Evolutionary conservation across 257 asterid species (phyloP).

Genomic region (Parsonsia alboflavescens): DNA sequence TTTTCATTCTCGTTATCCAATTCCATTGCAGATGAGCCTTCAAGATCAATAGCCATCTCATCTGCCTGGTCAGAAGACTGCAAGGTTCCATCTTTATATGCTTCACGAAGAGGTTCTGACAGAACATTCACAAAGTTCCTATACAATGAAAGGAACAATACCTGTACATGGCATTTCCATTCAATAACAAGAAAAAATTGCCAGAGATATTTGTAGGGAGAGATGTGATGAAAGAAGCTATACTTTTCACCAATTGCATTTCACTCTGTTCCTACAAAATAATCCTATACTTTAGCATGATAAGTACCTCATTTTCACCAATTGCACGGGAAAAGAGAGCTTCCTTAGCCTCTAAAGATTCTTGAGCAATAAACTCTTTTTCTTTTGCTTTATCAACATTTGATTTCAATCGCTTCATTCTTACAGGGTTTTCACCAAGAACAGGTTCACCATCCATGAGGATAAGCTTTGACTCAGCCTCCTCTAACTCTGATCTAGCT

Average conservation of each 20-base stretch:
- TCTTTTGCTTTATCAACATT: slow-evolving; percentile 61
- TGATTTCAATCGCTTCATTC: slow-evolving; percentile 78
- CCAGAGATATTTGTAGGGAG: neutral
- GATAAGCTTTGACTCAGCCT: slow-evolving; percentile 66
- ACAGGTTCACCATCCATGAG: slow-evolving; percentile 95
- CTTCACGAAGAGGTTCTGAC: slow-evolving; percentile 67
- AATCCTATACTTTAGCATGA: neutral
- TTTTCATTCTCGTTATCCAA: slow-evolving; percentile 57
- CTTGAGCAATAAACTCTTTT: slow-evolving; percentile 58
- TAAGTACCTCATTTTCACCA: slow-evolving; percentile 76
- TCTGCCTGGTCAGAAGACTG: slow-evolving; percentile 45
- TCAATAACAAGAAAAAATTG: slow-evolving; percentile 7
- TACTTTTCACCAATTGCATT: neutral
- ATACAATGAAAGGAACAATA: slow-evolving; percentile 60
- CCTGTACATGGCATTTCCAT: slow-evolving; percentile 37
- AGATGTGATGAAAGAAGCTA: neutral
- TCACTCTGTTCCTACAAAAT: neutral
- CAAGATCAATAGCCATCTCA: slow-evolving; percentile 79
- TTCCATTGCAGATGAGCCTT: slow-evolving; percentile 61
- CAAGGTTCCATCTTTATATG: slow-evolving; percentile 50
- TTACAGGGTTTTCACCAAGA: slow-evolving; percentile 82
- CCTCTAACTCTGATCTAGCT: slow-evolving; percentile 72
- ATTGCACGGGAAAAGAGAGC: slow-evolving; percentile 78
- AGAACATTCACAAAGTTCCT: slow-evolving; percentile 64
- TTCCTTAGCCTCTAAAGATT: slow-evolving; percentile 87